Conservation (phyloP, 2,329 filamentous ascomycete genomes). For the Sarocladiaceae sp. region DNA sequence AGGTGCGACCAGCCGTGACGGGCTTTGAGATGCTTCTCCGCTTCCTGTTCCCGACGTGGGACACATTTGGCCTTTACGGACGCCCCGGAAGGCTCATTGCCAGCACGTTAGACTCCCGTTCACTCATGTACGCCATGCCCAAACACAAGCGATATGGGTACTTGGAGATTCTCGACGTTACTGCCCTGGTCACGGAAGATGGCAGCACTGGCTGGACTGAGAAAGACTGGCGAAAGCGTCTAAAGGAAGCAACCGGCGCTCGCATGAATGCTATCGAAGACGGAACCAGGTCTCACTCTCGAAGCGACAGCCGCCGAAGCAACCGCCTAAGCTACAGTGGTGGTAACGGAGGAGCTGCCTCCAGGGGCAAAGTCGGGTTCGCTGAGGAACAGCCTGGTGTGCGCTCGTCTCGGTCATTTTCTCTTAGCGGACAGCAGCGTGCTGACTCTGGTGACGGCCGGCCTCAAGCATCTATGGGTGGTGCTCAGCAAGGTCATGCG, state of each 20-base stretch:
- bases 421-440: slow-evolving; percentile 38
- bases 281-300: slow-evolving; percentile 37
- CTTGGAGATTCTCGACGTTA: slow-evolving; percentile 82
- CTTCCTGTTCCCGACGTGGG: slow-evolving; percentile 90
- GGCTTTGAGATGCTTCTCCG: slow-evolving; percentile 95
- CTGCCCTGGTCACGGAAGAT: slow-evolving; percentile 70
- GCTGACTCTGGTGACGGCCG: slow-evolving; percentile 46
- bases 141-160: slow-evolving; percentile 85
- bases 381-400: slow-evolving; percentile 44
- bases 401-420: slow-evolving; percentile 49
- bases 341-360: slow-evolving; percentile 19
- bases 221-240: slow-evolving; percentile 79
- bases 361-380: slow-evolving; percentile 50
- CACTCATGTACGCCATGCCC: slow-evolving; percentile 98
- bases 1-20: slow-evolving; percentile 83
- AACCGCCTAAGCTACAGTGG: slow-evolving; percentile 49
- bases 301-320: slow-evolving; percentile 55
- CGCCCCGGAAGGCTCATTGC: slow-evolving; percentile 82
- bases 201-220: slow-evolving; percentile 78
- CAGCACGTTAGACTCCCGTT: slow-evolving; percentile 79
- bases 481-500: slow-evolving; percentile 29
- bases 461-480: slow-evolving; percentile 28
- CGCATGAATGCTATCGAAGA: slow-evolving; percentile 66
- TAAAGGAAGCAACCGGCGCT: slow-evolving; percentile 83
- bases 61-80: slow-evolving; percentile 88